These are phyloP conservation scores for Aschersonia sp. DNA, from an alignment of 2,329 filamentous ascomycete genomes.

Conservation along the genomic window DNA sequence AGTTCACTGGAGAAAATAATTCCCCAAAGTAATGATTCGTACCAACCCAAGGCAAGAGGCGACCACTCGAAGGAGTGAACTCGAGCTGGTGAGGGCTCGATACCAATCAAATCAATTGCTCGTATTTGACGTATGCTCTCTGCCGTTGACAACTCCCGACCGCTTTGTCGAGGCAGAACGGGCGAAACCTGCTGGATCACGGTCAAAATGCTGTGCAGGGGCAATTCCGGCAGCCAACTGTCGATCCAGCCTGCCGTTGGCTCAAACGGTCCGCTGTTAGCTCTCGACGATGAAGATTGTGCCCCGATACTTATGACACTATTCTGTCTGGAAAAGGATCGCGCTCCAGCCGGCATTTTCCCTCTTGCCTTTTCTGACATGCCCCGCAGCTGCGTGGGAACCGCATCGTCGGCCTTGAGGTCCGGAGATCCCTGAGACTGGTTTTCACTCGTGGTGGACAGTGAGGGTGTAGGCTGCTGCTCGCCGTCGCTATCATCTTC, in stretches of 20 bases:
- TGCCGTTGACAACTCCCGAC: slow-evolving; percentile 25
- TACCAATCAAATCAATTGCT: slow-evolving; percentile 48
- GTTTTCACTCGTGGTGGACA: slow-evolving; percentile 49
- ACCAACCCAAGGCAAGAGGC: slow-evolving; percentile 81
- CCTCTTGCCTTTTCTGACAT: slow-evolving; percentile 97
- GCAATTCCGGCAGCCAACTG: slow-evolving; percentile 82
- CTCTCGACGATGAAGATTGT: slow-evolving; percentile 42
- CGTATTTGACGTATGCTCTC: slow-evolving; percentile 40
- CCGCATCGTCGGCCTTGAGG: slow-evolving; percentile 56
- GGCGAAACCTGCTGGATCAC: slow-evolving; percentile 54
- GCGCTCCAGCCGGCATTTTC: slow-evolving; percentile 77
- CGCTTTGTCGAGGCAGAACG: slow-evolving; percentile 37
- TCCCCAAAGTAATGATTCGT: slow-evolving; percentile 87
- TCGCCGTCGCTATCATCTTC: slow-evolving; percentile 47
- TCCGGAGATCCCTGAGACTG: slow-evolving; percentile 54
- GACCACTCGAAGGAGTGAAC: slow-evolving; percentile 95
- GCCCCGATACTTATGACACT: slow-evolving; percentile 69
- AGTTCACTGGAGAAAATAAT: slow-evolving; percentile 87
- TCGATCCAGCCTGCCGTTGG: slow-evolving; percentile 81
- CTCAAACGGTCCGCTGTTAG: slow-evolving; percentile 48
- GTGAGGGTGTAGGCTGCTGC: slow-evolving; percentile 40
- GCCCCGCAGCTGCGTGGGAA: slow-evolving; percentile 69
- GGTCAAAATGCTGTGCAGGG: slow-evolving; percentile 72
- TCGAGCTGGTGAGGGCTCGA: slow-evolving; percentile 61
- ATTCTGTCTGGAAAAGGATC: slow-evolving; percentile 80